Evolutionary conservation across 148 eudicot species (phyloP).

Genomic region (Chenopodium quinoa): DNA sequence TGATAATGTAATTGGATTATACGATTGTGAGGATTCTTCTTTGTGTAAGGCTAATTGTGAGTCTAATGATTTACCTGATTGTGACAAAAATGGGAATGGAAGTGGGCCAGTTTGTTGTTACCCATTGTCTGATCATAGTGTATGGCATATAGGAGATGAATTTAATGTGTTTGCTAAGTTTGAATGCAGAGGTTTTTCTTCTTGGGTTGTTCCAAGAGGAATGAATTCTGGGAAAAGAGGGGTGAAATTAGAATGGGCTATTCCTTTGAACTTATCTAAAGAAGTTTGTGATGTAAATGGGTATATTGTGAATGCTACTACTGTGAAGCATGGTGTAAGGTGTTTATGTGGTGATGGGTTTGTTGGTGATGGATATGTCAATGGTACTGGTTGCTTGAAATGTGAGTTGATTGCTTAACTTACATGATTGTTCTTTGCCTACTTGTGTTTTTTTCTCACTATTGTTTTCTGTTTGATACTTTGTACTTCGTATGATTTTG

Average conservation of each 20-base stretch:
- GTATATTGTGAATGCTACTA: constrained; percentile 49
- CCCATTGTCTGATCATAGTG: constrained; percentile 54
- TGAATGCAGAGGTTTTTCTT: constrained; percentile 81
- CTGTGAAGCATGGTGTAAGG: constrained; percentile 56
- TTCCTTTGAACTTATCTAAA: constrained; percentile 42
- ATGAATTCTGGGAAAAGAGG: constrained; percentile 47
- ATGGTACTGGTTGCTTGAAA: constrained; percentile 65
- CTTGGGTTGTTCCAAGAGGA: constrained; percentile 59
- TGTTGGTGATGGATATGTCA: constrained; percentile 66
- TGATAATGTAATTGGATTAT: constrained; percentile 71
- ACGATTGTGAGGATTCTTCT: constrained; percentile 80
- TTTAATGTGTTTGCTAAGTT: constrained; percentile 52
- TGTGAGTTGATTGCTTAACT: constrained; percentile 38
- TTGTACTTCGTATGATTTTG: no score
- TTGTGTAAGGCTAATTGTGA: constrained; percentile 66
- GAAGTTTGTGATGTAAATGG: constrained; percentile 55
- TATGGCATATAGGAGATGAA: constrained; percentile 49
- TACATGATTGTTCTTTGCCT: background rate
- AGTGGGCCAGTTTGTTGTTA: constrained; percentile 62
- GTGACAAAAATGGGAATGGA: constrained; percentile 30
- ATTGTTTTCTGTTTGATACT: background rate
- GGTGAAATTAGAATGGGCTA: constrained; percentile 78
- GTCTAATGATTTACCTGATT: constrained; percentile 34
- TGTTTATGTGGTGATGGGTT: constrained; percentile 71
- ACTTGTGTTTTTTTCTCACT: background rate